phyloP scores from a whole-genome alignment of 768 basidiomycete genomes.

The Leccinellum luteum region DNA sequence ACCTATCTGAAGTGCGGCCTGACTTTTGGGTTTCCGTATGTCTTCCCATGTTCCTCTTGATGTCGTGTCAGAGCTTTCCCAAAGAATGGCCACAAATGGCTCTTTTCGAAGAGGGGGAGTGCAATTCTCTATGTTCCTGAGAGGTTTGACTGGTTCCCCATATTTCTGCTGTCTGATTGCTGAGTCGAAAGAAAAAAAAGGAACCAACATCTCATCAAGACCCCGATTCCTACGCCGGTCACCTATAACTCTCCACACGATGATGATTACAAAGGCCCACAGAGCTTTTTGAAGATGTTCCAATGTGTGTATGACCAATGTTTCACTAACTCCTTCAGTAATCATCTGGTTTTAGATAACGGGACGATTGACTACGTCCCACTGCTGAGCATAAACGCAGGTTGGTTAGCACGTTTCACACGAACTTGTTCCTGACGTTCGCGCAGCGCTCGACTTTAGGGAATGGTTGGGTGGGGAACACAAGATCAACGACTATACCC shows the following conservation, averaged over 20 bases:
- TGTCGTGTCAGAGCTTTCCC: neutral
- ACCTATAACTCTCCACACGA: slow-evolving; percentile 50
- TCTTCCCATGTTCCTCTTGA: neutral
- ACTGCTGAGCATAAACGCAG: slow-evolving; percentile 52
- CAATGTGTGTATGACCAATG: slow-evolving; percentile 31
- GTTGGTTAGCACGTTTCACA: slow-evolving; percentile 28
- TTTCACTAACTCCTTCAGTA: neutral
- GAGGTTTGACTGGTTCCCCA: slow-evolving; percentile 34
- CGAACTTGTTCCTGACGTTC: slow-evolving; percentile 4
- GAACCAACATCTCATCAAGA: slow-evolving; percentile 61
- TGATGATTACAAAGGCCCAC: slow-evolving; percentile 25
- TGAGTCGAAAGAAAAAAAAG: slow-evolving; percentile 31
- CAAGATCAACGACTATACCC: slow-evolving; percentile 68
- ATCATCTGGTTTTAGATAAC: slow-evolving; percentile 44
- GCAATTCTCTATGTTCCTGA: slow-evolving; percentile 74
- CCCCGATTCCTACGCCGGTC: slow-evolving; percentile 56
- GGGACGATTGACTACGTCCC: slow-evolving; percentile 59
- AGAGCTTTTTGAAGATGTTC: slow-evolving; percentile 48
- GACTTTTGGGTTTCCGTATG: slow-evolving; percentile 80
- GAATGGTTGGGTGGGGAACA: slow-evolving; percentile 72
- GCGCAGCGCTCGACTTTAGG: slow-evolving; percentile 68
- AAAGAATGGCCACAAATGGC: slow-evolving; percentile 87
- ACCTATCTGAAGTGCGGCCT: slow-evolving; percentile 52
- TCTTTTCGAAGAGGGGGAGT: slow-evolving; percentile 64
- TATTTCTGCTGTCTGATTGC: neutral